phyloP scores from a whole-genome alignment of 345 rosid genomes.

The Lepidium didymum region DNA sequence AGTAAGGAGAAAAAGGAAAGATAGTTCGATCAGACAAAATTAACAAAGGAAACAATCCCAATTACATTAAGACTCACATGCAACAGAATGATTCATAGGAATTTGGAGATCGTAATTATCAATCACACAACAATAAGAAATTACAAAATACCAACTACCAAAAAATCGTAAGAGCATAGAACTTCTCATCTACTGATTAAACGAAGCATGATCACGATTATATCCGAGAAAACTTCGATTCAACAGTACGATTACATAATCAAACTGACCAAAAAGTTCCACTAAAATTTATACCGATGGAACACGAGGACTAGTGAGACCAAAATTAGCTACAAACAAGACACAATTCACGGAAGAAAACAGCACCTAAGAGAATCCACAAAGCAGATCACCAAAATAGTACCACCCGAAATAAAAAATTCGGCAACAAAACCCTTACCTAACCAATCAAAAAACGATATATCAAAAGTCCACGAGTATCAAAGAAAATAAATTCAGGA shows the following conservation, averaged over 20 bases:
- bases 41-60: not conserved
- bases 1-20: not conserved
- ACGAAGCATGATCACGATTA: not conserved
- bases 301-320: not conserved
- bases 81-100: not conserved
- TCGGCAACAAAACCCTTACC: conserved; percentile 2
- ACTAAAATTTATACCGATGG: not conserved
- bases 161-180: not conserved
- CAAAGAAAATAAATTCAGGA: not conserved
- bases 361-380: not conserved
- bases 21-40: not conserved
- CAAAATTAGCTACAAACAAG: not conserved
- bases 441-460: not conserved
- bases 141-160: too few species aligned
- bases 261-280: not conserved
- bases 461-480: not conserved
- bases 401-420: not conserved
- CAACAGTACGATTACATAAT: not conserved
- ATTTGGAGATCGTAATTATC: not conserved
- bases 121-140: not conserved
- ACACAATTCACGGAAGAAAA: not conserved
- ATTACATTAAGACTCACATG: not conserved
- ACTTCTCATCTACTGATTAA: not conserved
- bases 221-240: not conserved
- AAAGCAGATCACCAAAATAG: not conserved